Evolutionary conservation across 1,284 basidiomycete species (phyloP).

Genomic region (Rhodotorula sp.): DNA sequence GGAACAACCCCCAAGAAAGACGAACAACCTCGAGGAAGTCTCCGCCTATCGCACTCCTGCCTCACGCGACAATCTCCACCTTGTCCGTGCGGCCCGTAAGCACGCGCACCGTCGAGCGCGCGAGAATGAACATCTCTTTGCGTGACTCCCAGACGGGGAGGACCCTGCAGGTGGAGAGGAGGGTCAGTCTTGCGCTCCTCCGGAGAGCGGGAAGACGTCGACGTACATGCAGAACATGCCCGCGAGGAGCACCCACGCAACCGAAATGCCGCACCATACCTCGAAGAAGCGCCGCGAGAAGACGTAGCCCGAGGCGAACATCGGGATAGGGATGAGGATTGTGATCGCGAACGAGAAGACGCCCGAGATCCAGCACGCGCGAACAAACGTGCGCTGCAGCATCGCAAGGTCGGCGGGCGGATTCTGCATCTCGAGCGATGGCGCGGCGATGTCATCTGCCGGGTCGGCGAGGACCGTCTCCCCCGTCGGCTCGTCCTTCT

Average conservation of each 20-base stretch:
- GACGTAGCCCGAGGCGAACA: constrained; percentile 55
- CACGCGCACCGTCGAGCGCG: constrained; percentile 6
- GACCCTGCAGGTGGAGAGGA: background rate
- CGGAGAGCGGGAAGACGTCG: background rate
- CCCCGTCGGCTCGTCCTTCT: constrained; percentile 12
- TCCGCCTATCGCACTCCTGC: background rate
- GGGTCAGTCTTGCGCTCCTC: background rate
- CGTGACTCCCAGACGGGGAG: constrained; percentile 33
- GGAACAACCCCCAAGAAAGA: too few species aligned
- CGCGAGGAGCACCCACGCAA: constrained; percentile 24
- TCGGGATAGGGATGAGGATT: constrained; percentile 52
- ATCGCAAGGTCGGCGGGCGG: constrained; percentile 19
- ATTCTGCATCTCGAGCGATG: background rate
- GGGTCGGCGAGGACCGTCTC: constrained; percentile 2
- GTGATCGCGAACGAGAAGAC: constrained; percentile 37
- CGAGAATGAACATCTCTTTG: constrained; percentile 20
- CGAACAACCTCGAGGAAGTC: too few species aligned
- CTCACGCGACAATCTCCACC: constrained; percentile 5
- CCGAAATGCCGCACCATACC: constrained; percentile 61
- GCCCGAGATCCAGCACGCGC: constrained; percentile 37
- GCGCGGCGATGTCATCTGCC: background rate
- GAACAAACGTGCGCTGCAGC: constrained; percentile 38
- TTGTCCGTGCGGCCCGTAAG: constrained; percentile 3
- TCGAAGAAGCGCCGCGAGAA: constrained; percentile 68
- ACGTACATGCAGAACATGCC: constrained; percentile 32